These are phyloP conservation scores for Wilcoxina mikolae DNA, from an alignment of 495 filamentous ascomycete genomes.

Conservation along the genomic window DNA sequence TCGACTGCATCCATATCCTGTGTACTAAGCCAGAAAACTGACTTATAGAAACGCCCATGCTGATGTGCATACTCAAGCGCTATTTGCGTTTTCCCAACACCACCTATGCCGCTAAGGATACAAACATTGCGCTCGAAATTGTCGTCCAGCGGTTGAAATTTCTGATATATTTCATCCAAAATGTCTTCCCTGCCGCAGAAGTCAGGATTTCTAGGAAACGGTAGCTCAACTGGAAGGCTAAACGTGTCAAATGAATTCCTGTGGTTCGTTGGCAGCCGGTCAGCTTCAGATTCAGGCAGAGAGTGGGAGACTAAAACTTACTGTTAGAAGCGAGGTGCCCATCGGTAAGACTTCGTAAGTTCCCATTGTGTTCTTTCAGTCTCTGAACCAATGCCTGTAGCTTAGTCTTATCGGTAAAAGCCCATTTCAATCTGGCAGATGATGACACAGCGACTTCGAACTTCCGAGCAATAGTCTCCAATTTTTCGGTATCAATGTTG, in stretches of 20 bases:
- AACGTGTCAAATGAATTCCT: background rate
- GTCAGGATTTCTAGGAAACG: background rate
- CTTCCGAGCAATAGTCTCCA: too few relatives aligned
- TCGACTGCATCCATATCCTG: background rate
- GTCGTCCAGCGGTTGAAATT: too few relatives aligned
- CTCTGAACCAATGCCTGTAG: background rate
- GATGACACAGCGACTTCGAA: too few relatives aligned
- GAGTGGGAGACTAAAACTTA: background rate
- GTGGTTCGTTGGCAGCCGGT: background rate
- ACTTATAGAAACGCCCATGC: background rate
- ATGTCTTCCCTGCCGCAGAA: background rate
- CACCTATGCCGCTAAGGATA: slow-evolving; percentile 29
- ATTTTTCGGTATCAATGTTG: too few relatives aligned
- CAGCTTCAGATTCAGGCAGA: background rate
- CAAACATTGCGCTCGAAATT: background rate
- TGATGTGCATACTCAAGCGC: slow-evolving; percentile 28
- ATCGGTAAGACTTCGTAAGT: background rate
- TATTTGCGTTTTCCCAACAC: slow-evolving; percentile 32
- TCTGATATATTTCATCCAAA: background rate
- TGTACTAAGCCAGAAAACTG: slow-evolving; percentile 1
- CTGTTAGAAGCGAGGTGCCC: background rate
- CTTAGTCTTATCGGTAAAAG: background rate
- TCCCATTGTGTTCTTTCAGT: background rate
- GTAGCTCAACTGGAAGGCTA: background rate
- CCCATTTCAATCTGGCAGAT: background rate